Percentiles rank a stretch among this genome's conserved stretches.
Evolutionary conservation across 345 rosid genomes (phyloP).

Genomic region (Eucalyptus polyanthemos): DNA sequence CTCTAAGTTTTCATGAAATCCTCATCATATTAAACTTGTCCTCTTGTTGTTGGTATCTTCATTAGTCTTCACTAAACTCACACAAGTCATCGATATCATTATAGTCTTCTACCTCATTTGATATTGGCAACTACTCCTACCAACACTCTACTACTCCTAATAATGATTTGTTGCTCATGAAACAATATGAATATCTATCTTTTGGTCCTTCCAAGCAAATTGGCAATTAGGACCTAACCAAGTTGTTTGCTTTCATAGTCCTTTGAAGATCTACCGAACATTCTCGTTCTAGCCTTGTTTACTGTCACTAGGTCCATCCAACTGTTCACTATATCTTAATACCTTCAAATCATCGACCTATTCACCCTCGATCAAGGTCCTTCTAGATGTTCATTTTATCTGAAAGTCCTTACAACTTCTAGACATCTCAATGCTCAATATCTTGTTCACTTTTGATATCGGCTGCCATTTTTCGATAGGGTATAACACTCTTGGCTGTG

Average conservation of each 20-base stretch:
- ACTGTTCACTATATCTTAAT: background rate
- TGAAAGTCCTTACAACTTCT: background rate
- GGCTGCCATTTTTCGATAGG: background rate
- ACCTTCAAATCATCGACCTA: background rate
- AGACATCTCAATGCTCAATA: background rate
- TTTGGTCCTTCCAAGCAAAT: background rate
- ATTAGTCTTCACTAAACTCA: background rate
- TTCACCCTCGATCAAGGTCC: background rate
- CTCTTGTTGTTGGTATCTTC: too few relatives aligned
- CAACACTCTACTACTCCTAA: too few relatives aligned
- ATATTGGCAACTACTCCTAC: background rate
- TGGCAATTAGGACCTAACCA: background rate
- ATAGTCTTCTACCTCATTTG: background rate
- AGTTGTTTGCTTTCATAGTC: background rate
- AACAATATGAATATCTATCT: background rate
- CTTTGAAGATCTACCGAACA: background rate
- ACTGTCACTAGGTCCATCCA: background rate
- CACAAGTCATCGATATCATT: background rate
- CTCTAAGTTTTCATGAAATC: background rate
- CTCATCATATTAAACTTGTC: background rate
- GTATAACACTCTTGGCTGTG: background rate
- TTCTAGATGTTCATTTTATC: background rate
- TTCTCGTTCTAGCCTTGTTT: background rate
- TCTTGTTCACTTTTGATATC: background rate
- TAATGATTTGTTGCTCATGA: background rate